phyloP scores from a whole-genome alignment of 1,284 basidiomycete species.

The Schizophyllum amplum region DNA sequence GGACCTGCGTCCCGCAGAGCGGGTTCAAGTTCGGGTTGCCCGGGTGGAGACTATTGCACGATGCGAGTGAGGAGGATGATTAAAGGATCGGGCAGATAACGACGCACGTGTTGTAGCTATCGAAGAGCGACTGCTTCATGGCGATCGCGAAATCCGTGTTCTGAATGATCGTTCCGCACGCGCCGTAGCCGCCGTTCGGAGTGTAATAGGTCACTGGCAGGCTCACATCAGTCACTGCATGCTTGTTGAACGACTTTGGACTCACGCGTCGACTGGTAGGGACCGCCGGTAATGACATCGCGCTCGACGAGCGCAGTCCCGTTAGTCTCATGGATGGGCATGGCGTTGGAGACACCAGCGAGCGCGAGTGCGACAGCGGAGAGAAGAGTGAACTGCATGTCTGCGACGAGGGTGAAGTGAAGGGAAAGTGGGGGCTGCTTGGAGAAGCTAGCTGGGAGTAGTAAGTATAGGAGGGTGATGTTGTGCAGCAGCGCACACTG shows the following conservation, averaged over 20 bases:
- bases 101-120: not conserved
- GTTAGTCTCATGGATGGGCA: not conserved
- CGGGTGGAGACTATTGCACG: not conserved
- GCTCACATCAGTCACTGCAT: not conserved
- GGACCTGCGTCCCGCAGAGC: not conserved
- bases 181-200: constrained; percentile 8
- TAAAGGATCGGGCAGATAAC: not conserved
- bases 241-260: not conserved
- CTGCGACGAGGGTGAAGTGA: not conserved
- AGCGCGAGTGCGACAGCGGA: not conserved
- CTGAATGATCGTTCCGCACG: constrained; percentile 18
- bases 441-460: not conserved
- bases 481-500: too few species aligned
- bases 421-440: not conserved
- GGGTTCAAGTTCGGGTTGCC: not conserved
- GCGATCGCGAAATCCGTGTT: constrained; percentile 23
- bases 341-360: not conserved
- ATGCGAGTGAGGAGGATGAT: not conserved
- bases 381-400: not conserved
- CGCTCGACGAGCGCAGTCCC: not conserved
- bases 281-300: not conserved
- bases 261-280: not conserved
- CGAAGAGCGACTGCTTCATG: constrained; percentile 5
- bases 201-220: constrained; percentile 8
- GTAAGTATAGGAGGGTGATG: not conserved